Conservation (phyloP, 2,329 filamentous ascomycete species). For the Trichoderma lentiforme region DNA sequence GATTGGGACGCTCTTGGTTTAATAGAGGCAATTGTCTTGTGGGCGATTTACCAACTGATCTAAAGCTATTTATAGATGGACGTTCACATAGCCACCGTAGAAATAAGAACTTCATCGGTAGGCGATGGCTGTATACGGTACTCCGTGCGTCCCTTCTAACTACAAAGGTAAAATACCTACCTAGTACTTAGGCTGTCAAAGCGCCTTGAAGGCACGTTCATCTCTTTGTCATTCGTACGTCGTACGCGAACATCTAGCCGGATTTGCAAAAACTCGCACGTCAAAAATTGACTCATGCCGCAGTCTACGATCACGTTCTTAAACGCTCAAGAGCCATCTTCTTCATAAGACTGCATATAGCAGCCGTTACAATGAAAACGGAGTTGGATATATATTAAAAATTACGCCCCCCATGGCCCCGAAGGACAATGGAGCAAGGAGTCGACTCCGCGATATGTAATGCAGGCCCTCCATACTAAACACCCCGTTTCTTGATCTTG, state of each 20-base stretch:
- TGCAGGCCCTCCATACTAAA: constrained; percentile 44
- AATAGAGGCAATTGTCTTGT: neutral
- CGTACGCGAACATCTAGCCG: too few relatives aligned
- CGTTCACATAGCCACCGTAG: neutral
- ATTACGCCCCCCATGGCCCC: constrained; percentile 53
- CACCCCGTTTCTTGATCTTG: too few relatives aligned
- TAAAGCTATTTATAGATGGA: neutral
- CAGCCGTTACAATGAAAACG: constrained; percentile 45
- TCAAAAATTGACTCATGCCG: too few relatives aligned
- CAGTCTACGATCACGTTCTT: too few relatives aligned
- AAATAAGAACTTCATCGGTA: neutral
- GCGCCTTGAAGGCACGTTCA: neutral
- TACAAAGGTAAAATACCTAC: neutral
- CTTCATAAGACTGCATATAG: constrained; percentile 41
- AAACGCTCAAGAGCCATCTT: constrained; percentile 31
- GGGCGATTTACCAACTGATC: neutral
- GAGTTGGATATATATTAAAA: constrained; percentile 43
- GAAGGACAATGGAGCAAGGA: constrained; percentile 51
- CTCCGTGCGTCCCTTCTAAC: neutral
- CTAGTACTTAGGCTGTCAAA: neutral
- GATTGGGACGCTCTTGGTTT: neutral
- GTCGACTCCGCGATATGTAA: constrained; percentile 53
- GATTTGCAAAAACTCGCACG: too few relatives aligned
- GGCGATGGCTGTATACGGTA: neutral
- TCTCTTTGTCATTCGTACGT: neutral